Conservation (phyloP, 1,284 basidiomycete species). For the Coriolopsis trogii region DNA sequence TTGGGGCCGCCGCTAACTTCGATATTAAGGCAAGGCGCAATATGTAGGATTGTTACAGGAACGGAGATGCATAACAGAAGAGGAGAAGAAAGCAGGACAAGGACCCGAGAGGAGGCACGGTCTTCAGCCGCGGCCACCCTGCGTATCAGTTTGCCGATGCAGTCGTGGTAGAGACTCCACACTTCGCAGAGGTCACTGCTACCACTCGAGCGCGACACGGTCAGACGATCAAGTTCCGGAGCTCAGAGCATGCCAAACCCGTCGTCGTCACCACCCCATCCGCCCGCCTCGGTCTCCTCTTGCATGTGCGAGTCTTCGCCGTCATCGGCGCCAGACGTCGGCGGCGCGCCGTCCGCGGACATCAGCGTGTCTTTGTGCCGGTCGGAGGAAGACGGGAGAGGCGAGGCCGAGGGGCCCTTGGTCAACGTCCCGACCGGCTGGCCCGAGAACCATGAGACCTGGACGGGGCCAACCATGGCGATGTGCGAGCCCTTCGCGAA, state of each 20-base stretch:
- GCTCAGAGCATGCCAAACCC: constrained; percentile 62
- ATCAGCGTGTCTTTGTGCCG: constrained; percentile 14
- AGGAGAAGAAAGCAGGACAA: not conserved
- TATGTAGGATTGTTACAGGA: constrained; percentile 9
- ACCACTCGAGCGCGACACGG: too few species aligned
- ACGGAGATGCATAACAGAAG: not conserved
- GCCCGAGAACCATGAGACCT: constrained; percentile 65
- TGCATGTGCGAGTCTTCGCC: constrained; percentile 29
- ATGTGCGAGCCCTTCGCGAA: constrained; percentile 68
- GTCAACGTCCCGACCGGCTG: constrained; percentile 30
- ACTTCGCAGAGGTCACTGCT: too few species aligned
- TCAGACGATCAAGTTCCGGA: not conserved
- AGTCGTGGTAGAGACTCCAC: not conserved
- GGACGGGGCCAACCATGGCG: constrained; percentile 63
- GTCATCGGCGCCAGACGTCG: constrained; percentile 7
- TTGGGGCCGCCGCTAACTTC: constrained; percentile 8
- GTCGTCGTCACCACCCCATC: constrained; percentile 70
- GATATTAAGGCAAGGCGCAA: constrained; percentile 4
- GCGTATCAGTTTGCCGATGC: not conserved
- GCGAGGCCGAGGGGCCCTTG: constrained; percentile 19
- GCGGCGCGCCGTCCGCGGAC: constrained; percentile 9
- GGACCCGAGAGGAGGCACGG: not conserved
- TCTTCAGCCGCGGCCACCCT: not conserved
- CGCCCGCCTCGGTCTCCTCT: constrained; percentile 58
- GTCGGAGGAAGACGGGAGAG: constrained; percentile 18